phyloP scores from a whole-genome alignment of 805 yeast genomes.

The Zygosaccharomyces lentus region DNA sequence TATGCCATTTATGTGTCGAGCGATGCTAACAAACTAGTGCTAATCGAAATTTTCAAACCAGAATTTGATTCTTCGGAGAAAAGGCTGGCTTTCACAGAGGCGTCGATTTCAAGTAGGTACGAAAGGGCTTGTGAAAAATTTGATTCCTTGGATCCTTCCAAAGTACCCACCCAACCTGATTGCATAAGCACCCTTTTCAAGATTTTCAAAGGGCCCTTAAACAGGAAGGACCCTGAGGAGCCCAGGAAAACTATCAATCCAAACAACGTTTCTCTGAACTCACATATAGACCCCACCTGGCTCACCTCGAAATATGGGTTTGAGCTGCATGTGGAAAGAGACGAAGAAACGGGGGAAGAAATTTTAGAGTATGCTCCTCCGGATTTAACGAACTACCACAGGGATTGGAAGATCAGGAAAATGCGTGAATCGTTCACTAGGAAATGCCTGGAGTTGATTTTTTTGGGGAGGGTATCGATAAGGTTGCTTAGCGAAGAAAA shows the following conservation, averaged over 20 bases:
- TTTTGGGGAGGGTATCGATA: conserved; percentile 38
- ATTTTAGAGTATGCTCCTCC: conserved; percentile 45
- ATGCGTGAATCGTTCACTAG: conserved; percentile 50
- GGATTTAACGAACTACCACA: conserved; percentile 33
- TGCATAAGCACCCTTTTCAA: conserved; percentile 60
- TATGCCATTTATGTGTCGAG: conserved; percentile 46
- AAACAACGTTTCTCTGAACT: conserved; percentile 47
- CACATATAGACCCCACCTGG: conserved; percentile 53
- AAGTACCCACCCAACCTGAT: conserved; percentile 49
- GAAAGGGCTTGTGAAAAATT: conserved; percentile 33
- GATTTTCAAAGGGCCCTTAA: conserved; percentile 64
- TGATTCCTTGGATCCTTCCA: conserved; percentile 24
- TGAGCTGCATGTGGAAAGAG: conserved; percentile 26
- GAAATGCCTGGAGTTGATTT: conserved; percentile 50
- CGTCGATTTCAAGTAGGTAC: conserved; percentile 50
- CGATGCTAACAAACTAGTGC: conserved; percentile 43
- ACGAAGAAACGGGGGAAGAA: conserved; percentile 25
- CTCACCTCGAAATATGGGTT: conserved; percentile 48
- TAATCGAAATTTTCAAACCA: conserved; percentile 50
- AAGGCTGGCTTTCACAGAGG: conserved; percentile 43
- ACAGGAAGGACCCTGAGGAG: conserved; percentile 38
- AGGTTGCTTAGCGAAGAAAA: conserved; percentile 13
- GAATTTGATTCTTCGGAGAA: conserved; percentile 47
- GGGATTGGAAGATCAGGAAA: conserved; percentile 32
- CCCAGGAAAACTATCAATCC: conserved; percentile 54